Base-by-base conservation (phyloP, 139 green algal genomes). In the Eudorina sp. region DNA sequence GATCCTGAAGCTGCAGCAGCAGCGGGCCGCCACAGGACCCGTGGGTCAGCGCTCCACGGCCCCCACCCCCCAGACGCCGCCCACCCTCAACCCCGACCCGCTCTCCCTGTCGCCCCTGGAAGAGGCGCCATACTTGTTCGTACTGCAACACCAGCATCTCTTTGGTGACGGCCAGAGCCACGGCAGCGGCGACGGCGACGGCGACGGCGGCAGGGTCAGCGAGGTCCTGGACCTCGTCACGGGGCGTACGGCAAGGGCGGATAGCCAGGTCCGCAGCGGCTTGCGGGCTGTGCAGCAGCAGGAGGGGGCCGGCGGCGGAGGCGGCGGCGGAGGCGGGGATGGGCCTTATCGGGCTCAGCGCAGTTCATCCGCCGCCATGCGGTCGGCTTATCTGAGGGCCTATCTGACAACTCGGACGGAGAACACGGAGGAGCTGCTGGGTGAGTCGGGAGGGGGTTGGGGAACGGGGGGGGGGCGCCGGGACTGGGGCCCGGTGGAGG, bases 111-210 rank as follows among this genome's bases (percentile, higher is more conserved):
- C 91, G 6, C 87, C 91, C 2, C 74, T 94, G 64, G 1, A 45
- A 18, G 84, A 94, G 79, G 40, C 87, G 84, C 83, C 91, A 8
- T 94, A 90, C 88, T 64, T 92, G 0, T 94, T 92, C 72, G 84
- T 91, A 27, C 84, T 88, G 60, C 80, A 75, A 43, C 31, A 85
- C 46, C 69, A 53, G 40, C 4, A 55, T 0, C 36, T 73, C 40
- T 41, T 16, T 19, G n/a, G n/a, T 13, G 64, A 62, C 74, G 51
- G 87, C 40, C 23, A 58, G 27, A n/a, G 53, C 43, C 7, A 41
- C 31, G 31, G 75, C 75, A 53, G 64, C n/a, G 5, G 34, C 68
- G 36, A 27, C 43, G 41, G 70, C 53, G 14, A 53, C n/a, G 29
- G 23, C 55, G 13, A 29, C 66, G 66, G 31, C 5, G 70, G 36